Evolutionary conservation across 2,329 filamentous ascomycete species (phyloP).

Genomic region (Calonectria pteridis): DNA sequence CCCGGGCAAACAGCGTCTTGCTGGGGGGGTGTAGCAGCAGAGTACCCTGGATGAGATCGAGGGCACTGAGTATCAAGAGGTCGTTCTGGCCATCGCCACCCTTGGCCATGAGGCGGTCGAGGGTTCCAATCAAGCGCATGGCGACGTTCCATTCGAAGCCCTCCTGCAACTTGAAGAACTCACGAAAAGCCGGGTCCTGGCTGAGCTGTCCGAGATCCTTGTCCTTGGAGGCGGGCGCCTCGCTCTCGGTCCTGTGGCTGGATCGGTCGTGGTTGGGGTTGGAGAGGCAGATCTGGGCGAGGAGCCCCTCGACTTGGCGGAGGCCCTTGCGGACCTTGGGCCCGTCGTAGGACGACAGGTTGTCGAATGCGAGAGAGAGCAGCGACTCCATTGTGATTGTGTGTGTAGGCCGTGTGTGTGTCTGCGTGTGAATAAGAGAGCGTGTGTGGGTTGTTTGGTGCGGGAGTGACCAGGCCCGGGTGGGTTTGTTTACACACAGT

Average conservation of each 20-base stretch:
- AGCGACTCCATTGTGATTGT: slow-evolving; percentile 89
- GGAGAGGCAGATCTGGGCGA: slow-evolving; percentile 94
- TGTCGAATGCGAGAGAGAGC: slow-evolving; percentile 93
- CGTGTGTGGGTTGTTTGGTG: slow-evolving; percentile 19
- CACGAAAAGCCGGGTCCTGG: slow-evolving; percentile 88
- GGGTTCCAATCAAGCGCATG: slow-evolving; percentile 84
- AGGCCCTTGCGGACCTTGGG: slow-evolving; percentile 93
- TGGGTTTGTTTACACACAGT: slow-evolving; percentile 30
- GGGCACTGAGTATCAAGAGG: slow-evolving; percentile 85
- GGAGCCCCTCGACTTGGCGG: slow-evolving; percentile 91
- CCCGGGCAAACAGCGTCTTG: slow-evolving; percentile 85
- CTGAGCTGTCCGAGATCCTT: slow-evolving; percentile 79
- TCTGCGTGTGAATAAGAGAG: slow-evolving; percentile 28
- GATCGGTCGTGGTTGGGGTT: slow-evolving; percentile 45
- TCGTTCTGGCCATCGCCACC: slow-evolving; percentile 87
- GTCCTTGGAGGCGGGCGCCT: slow-evolving; percentile 56
- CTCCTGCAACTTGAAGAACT: slow-evolving; percentile 97
- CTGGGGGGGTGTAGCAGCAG: slow-evolving; percentile 92
- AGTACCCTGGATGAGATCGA: slow-evolving; percentile 90
- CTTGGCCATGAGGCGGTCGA: slow-evolving; percentile 88
- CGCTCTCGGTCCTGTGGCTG: slow-evolving; percentile 51
- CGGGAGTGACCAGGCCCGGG: slow-evolving; percentile 24
- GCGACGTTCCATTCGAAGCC: slow-evolving; percentile 99
- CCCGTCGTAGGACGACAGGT: slow-evolving; percentile 91
- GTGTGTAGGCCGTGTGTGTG: too few species aligned